Percentiles rank a stretch among this genome's conserved stretches.
Conservation (phyloP, 2,329 filamentous ascomycete species). For the Cercospora zeina region DNA sequence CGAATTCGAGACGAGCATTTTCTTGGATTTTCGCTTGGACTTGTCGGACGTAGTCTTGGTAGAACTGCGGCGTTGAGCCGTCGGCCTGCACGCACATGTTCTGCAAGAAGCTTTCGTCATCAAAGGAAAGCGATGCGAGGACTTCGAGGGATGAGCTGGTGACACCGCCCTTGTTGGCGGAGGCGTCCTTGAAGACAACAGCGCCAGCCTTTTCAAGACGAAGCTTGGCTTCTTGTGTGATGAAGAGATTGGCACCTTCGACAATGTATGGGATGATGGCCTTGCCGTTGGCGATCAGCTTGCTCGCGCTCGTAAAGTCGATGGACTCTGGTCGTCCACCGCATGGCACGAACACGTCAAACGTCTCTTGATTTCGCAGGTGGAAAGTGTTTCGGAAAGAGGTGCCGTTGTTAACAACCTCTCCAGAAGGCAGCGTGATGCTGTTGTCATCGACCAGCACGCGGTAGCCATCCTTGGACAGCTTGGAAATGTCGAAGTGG, state of each 20-base stretch:
- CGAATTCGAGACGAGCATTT: conserved; percentile 91
- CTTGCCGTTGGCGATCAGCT: conserved; percentile 89
- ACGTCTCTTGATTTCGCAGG: conserved; percentile 66
- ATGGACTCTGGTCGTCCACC: conserved; percentile 96
- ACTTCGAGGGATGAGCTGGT: conserved; percentile 97
- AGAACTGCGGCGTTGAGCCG: conserved; percentile 82
- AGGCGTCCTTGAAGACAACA: conserved; percentile 95
- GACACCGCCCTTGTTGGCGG: conserved; percentile 97
- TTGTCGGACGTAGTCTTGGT: conserved; percentile 85
- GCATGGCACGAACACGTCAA: conserved; percentile 91
- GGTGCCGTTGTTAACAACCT: conserved; percentile 85
- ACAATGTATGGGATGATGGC: conserved; percentile 88
- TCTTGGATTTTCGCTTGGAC: conserved; percentile 89
- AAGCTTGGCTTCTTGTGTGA: conserved; percentile 96
- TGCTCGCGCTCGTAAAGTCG: conserved; percentile 81
- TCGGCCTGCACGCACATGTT: conserved; percentile 88
- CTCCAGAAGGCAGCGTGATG: conserved; percentile 81
- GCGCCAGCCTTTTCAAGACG: conserved; percentile 93
- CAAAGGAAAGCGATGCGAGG: conserved; percentile 88
- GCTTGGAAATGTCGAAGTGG: conserved; percentile 79
- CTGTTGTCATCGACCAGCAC: conserved; percentile 90
- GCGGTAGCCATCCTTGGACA: conserved; percentile 85
- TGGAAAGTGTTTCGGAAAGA: conserved; percentile 98
- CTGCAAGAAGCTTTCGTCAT: conserved; percentile 81
- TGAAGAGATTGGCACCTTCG: conserved; percentile 96